phyloP scores from a whole-genome alignment of 75 land plant species.

The Cryptomeria japonica region DNA sequence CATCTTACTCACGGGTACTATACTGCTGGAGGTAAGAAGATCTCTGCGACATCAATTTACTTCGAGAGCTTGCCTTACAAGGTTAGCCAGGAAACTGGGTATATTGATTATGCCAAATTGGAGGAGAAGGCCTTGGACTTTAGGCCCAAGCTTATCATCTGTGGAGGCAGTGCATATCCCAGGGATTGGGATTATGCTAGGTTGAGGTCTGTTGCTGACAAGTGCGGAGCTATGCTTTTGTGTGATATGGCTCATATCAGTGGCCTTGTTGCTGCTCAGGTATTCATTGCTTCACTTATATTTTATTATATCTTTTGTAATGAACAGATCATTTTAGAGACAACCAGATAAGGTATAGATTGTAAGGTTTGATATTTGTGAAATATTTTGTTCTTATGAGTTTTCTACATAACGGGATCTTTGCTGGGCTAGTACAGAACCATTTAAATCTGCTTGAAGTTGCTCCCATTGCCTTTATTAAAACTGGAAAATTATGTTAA shows the following conservation, averaged over 20 bases:
- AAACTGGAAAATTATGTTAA: not conserved
- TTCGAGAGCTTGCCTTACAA: constrained; percentile 91
- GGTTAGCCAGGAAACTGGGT: constrained; percentile 69
- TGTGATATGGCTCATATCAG: constrained; percentile 95
- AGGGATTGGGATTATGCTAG: constrained; percentile 86
- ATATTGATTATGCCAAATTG: constrained; percentile 70
- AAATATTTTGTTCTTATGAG: not conserved
- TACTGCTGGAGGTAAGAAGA: constrained; percentile 88
- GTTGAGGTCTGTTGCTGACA: constrained; percentile 70
- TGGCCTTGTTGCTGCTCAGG: constrained; percentile 92
- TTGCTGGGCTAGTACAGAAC: not conserved
- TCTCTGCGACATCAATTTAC: constrained; percentile 88
- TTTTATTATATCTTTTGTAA: not conserved
- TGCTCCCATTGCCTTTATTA: not conserved
- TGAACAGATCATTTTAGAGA: not conserved
- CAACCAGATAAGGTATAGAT: not conserved
- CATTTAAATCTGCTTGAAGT: not conserved
- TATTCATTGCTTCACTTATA: constrained; percentile 7
- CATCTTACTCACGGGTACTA: constrained; percentile 87
- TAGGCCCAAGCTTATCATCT: constrained; percentile 81
- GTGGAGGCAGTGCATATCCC: constrained; percentile 89
- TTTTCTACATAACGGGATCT: not conserved
- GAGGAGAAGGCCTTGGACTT: constrained; percentile 95
- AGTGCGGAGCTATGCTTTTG: constrained; percentile 66
- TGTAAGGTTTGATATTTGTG: not conserved